Evolutionary conservation across 2,329 filamentous ascomycete species (phyloP).

Genomic region (Diaporthe citrichinensis): DNA sequence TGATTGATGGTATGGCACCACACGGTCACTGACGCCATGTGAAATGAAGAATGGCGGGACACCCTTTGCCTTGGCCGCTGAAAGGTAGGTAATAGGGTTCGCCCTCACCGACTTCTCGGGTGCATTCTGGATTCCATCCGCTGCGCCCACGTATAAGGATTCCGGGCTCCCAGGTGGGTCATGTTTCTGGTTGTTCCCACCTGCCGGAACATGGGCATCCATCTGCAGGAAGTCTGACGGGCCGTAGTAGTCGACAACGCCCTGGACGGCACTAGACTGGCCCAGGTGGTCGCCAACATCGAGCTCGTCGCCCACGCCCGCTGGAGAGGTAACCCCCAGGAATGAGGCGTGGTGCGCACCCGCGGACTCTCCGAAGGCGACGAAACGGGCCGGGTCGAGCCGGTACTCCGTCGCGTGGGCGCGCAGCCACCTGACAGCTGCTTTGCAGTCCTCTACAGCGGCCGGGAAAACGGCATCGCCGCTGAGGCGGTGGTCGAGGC

Average conservation of each 20-base stretch:
- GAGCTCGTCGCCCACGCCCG: conserved; percentile 34
- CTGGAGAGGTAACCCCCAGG: conserved; percentile 34
- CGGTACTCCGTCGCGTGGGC: conserved; percentile 34
- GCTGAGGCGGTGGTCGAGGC: conserved; percentile 41
- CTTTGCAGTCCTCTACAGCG: conserved; percentile 40
- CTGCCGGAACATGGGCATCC: conserved; percentile 29
- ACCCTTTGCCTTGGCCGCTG: conserved; percentile 23
- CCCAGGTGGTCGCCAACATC: conserved; percentile 39
- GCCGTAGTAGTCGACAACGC: conserved; percentile 39
- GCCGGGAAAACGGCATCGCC: conserved; percentile 40
- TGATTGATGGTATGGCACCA: conserved; percentile 37
- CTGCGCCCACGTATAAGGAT: conserved; percentile 35
- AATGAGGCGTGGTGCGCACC: conserved; percentile 38
- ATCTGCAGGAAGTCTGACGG: conserved; percentile 40
- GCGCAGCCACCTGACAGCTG: conserved; percentile 40
- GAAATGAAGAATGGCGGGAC: conserved; percentile 39
- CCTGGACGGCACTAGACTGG: conserved; percentile 36
- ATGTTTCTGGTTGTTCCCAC: conserved; percentile 31
- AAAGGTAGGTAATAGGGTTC: conserved; percentile 39
- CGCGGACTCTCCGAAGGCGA: conserved; percentile 41
- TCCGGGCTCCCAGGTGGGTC: conserved; percentile 37
- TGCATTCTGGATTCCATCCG: conserved; percentile 26
- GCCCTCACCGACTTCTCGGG: conserved; percentile 38
- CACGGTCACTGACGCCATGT: conserved; percentile 34
- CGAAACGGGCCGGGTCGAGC: conserved; percentile 34